Conservation (phyloP, 805 yeast species). For the Metschnikowia shivogae region DNA sequence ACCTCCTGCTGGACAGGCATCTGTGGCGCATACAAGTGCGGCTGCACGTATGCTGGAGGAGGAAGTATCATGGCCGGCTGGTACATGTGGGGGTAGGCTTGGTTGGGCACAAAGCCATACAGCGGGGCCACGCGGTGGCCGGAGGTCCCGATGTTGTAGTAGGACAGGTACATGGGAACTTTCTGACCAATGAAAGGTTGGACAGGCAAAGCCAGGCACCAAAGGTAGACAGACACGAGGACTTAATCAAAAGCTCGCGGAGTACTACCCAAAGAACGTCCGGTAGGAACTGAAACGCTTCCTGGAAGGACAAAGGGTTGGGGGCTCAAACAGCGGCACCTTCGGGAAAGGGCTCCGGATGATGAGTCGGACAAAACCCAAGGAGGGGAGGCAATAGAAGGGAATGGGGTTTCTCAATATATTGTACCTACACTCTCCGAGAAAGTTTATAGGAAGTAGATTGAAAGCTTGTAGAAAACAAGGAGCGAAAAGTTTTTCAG, state of each 20-base stretch:
- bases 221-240: conserved; percentile 20
- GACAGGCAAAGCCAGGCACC: neutral
- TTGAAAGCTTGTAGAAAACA: conserved; percentile 1
- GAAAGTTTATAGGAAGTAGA: conserved; percentile 4
- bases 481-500: conserved; percentile 3
- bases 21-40: conserved; percentile 3
- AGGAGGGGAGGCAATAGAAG: conserved; percentile 5
- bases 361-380: conserved; percentile 5
- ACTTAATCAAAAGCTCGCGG: conserved; percentile 41
- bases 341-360: neutral
- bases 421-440: conserved; percentile 6
- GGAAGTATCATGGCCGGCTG: conserved; percentile 9
- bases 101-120: conserved; percentile 21
- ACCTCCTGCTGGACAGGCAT: conserved; percentile 15
- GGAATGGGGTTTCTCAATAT: conserved; percentile 3
- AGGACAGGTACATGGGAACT: conserved; percentile 9
- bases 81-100: conserved; percentile 9
- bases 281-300: conserved; percentile 4
- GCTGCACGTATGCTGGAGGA: conserved; percentile 13
- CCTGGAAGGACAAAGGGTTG: conserved; percentile 4
- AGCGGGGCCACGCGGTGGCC: conserved; percentile 35
- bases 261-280: conserved; percentile 1
- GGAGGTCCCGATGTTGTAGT: conserved; percentile 30
- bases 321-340: conserved; percentile 4
- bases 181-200: neutral